Percentiles rank a stretch among this genome's conserved stretches.
These are phyloP conservation scores for Meyerozyma sp. DNA, from an alignment of 1,139 yeast species.

Conservation along the genomic window DNA sequence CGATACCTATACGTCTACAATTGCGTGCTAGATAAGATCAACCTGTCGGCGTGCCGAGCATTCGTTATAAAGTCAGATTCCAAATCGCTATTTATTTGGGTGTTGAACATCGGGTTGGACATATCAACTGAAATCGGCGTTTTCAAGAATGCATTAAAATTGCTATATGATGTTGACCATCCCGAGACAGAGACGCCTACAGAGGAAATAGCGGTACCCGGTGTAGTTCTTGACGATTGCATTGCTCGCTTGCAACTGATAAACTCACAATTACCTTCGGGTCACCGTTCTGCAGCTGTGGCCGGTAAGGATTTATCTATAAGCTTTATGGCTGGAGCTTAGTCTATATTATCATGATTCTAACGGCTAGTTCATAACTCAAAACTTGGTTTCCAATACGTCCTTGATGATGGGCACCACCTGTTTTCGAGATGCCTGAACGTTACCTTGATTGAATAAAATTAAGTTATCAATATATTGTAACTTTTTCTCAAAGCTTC, in stretches of 20 bases:
- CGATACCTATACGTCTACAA: conserved; percentile 33
- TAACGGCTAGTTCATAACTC: neutral
- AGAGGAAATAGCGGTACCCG: conserved; percentile 12
- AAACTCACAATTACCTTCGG: conserved; percentile 2
- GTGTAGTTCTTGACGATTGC: conserved; percentile 10
- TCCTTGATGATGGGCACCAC: conserved; percentile 63
- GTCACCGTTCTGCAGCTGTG: neutral
- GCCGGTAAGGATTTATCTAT: conserved; percentile 3
- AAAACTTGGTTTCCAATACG: conserved; percentile 17
- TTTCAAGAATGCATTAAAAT: conserved; percentile 32
- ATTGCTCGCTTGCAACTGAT: conserved; percentile 7
- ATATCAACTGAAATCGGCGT: conserved; percentile 14
- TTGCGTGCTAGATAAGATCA: conserved; percentile 38
- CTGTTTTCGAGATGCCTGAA: conserved; percentile 72
- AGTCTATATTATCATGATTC: neutral
- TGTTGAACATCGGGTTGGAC: conserved; percentile 35
- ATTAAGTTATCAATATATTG: conserved; percentile 11
- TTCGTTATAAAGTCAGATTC: conserved; percentile 57
- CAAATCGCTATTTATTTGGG: conserved; percentile 53
- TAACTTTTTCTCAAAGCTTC: conserved; percentile 4
- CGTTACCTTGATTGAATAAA: conserved; percentile 48
- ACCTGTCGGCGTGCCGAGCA: conserved; percentile 41
- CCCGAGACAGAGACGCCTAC: conserved; percentile 11
- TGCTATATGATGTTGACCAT: conserved; percentile 27
- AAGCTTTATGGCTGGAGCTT: conserved; percentile 9